Base-by-base conservation (phyloP, 1,139 yeast species). In the Petasospora fabianii region DNA sequence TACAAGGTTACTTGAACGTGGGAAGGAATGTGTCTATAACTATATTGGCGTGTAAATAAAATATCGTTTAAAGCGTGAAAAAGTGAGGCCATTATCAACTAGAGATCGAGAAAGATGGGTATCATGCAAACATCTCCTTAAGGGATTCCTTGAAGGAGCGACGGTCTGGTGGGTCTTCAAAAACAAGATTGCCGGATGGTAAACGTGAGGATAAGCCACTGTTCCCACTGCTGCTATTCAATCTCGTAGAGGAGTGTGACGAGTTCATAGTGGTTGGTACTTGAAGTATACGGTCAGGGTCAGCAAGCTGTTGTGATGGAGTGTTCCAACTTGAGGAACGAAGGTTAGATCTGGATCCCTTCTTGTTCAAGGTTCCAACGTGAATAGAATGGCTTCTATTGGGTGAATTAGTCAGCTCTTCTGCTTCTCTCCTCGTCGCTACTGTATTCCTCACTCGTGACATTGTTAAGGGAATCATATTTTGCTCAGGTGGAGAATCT, bases 1-100 rank as follows among this genome's bases (percentile, higher is more conserved):
- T 88, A 79, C 62, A 84, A 83, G 26, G 35, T 35, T 11, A 32
- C 45, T 28, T 42, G 32, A 32, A 22, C n/a, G 12, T 5, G 5
- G 26, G 13, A 22, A 22, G 13, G n/a, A 13, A 12, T 12, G 13
- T 10, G n/a, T 22, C 13, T 22, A n/a, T 18, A 14, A 22, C 4
- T 15, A 3, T 13, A 28, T 16, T 27, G 8, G 16, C 27, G 21
- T 24, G 37, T 18, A 27, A 37, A n/a, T n/a, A n/a, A n/a, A n/a
- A n/a, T n/a, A n/a, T n/a, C n/a, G n/a, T n/a, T n/a, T n/a, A n/a
- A n/a, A n/a, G n/a, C n/a, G n/a, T n/a, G n/a, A n/a, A n/a, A n/a
- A n/a, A n/a, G n/a, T n/a, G n/a, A n/a, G n/a, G n/a, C n/a, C n/a
- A n/a, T n/a, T n/a, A n/a, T n/a, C n/a, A n/a, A n/a, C n/a, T n/a